Conservation (phyloP, 768 basidiomycete genomes). For the Boletellus sp. region DNA sequence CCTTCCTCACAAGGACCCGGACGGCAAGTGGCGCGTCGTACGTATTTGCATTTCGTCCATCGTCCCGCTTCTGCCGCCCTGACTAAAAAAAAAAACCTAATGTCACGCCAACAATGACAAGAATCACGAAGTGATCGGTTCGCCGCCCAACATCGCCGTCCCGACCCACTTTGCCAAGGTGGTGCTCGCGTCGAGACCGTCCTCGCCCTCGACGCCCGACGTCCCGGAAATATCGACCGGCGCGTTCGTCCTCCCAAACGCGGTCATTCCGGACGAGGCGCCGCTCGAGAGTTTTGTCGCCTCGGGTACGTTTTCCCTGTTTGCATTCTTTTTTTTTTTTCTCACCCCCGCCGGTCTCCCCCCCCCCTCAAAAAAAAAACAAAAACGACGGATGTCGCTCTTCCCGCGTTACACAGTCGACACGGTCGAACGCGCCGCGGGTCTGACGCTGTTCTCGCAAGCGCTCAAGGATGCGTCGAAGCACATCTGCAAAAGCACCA, state of each 20-base stretch:
- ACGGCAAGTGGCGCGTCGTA: constrained; percentile 96
- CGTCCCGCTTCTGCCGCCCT: neutral
- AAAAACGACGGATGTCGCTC: too few species aligned
- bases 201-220: constrained; percentile 68
- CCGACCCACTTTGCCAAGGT: constrained; percentile 99
- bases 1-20: constrained; percentile 76
- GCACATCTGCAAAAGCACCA: constrained; percentile 84
- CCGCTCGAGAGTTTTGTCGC: constrained; percentile 77
- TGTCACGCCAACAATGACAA: too few species aligned
- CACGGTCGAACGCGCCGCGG: constrained; percentile 85
- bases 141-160: constrained; percentile 84
- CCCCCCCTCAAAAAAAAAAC: too few species aligned
- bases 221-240: constrained; percentile 78
- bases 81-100: neutral
- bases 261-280: constrained; percentile 82
- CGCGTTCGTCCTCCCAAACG: constrained; percentile 95
- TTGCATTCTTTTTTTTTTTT: neutral
- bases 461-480: constrained; percentile 69
- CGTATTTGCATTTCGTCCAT: constrained; percentile 30
- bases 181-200: constrained; percentile 71
- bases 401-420: constrained; percentile 57
- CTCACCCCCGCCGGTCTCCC: neutral
- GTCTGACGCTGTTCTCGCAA: constrained; percentile 83
- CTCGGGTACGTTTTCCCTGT: constrained; percentile 50
- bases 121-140: constrained; percentile 94